Base-by-base conservation (phyloP, 2,329 filamentous ascomycete genomes). In the Alternaria sp. region DNA sequence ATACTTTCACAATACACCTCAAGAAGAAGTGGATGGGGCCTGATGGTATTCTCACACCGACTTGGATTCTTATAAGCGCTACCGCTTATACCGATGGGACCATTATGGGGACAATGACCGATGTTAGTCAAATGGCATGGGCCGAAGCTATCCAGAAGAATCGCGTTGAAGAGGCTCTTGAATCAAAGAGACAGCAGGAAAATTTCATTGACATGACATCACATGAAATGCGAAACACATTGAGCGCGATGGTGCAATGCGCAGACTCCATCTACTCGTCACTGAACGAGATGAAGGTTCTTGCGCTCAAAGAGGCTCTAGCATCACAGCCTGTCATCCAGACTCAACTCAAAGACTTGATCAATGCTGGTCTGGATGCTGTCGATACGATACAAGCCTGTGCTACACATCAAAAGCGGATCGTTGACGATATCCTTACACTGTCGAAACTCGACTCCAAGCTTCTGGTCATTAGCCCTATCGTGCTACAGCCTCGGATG, bases 81-180 rank as follows among this genome's bases (percentile, higher is more conserved):
- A 62, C 49, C 33, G 53, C 62, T 2, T 61, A 69, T 36, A 21
- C 59, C 21, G 63, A 68, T 21, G 61, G 44, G 14, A 54, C 57
- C 14, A 56, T 62, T 17, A 71, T 72, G 45, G 75, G 75, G 8
- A 71, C 69, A 4, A 61, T 77, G 17, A 69, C 71, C 2, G 72
- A 77, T 37, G 74, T 77, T 21, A 73, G 71, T 34, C 67, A 72
- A 5, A 67, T 76, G 24, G 76, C 76, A 53, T 74, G 73, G 69
- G 69, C 70, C 4, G 62, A 65, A 24, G 42, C 42, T 10, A 55
- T 56, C 10, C 65, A 61, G 36, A 57, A 54, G 29, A 57, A 54
- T 29, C 58, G 50, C 14, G 57, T 60, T 14, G 45, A 54, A 49
- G 57, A 60, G 17, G 67, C 67, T 13, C 34, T 63, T 2, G 64